These are phyloP conservation scores for Brassica hybrid DNA, from an alignment of 441 rosid genomes.

Conservation along the genomic window DNA sequence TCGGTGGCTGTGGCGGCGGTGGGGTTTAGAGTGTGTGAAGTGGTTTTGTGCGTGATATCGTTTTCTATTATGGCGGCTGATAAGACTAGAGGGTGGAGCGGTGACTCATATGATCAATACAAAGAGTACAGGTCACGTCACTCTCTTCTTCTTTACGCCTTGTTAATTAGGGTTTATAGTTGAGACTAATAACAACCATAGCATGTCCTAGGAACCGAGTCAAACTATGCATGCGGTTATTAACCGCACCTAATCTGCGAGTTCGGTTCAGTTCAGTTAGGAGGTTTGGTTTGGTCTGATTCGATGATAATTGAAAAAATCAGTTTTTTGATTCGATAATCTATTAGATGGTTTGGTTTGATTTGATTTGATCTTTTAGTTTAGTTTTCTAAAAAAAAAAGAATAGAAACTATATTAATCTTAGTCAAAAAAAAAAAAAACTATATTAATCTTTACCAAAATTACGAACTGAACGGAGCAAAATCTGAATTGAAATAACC, in stretches of 20 bases:
- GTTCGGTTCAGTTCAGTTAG: too few species aligned
- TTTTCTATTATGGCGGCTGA: constrained; percentile 97
- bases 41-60: constrained; percentile 82
- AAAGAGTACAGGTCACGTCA: constrained; percentile 80
- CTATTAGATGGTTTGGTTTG: constrained; percentile 43
- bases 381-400: too few species aligned
- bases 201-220: neutral
- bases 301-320: too few species aligned
- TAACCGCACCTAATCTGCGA: constrained; percentile 13
- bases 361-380: too few species aligned
- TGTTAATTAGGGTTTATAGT: neutral
- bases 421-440: too few species aligned
- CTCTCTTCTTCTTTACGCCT: neutral
- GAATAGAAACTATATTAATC: too few species aligned
- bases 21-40: constrained; percentile 71
- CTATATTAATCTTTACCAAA: too few species aligned
- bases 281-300: constrained; percentile 43
- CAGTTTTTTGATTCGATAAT: too few species aligned
- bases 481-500: too few species aligned
- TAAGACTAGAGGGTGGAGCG: constrained; percentile 96
- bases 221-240: neutral
- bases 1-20: constrained; percentile 52
- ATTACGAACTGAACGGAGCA: too few species aligned
- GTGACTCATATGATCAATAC: constrained; percentile 97
- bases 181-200: neutral